Evolutionary conservation across 805 yeast species (phyloP).

Genomic region (Lachancea cidri): DNA sequence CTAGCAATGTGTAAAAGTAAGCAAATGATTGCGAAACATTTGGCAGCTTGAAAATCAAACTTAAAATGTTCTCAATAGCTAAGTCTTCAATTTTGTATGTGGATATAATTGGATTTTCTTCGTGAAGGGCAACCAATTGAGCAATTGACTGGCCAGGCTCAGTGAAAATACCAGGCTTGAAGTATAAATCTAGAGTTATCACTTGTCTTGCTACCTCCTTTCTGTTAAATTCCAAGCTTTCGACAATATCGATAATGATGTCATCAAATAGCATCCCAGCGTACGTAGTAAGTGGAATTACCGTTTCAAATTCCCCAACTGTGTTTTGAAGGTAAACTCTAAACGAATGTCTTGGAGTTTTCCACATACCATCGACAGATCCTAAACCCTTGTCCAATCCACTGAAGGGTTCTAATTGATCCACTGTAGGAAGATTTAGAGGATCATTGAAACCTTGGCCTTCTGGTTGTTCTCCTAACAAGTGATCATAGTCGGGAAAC

Average conservation of each 20-base stretch:
- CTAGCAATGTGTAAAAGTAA: conserved; percentile 78
- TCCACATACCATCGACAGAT: conserved; percentile 64
- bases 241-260: conserved; percentile 64
- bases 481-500: conserved; percentile 36
- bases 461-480: conserved; percentile 32
- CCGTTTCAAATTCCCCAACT: conserved; percentile 57
- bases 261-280: conserved; percentile 68
- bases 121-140: conserved; percentile 44
- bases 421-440: conserved; percentile 35
- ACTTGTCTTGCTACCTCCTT: conserved; percentile 82
- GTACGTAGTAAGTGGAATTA: conserved; percentile 48
- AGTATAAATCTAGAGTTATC: conserved; percentile 65
- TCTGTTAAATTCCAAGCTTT: conserved; percentile 83
- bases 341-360: conserved; percentile 52
- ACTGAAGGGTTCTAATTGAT: conserved; percentile 29
- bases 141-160: conserved; percentile 76
- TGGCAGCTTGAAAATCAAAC: conserved; percentile 75
- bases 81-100: conserved; percentile 92
- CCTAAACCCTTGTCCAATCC: conserved; percentile 38
- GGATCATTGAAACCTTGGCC: conserved; percentile 31
- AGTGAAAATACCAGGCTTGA: conserved; percentile 59
- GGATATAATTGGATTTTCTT: conserved; percentile 41
- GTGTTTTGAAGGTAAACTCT: conserved; percentile 52
- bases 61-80: conserved; percentile 74
- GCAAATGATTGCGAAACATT: conserved; percentile 57